Base-by-base conservation (phyloP, 2,329 filamentous ascomycete species). In the Exophiala sideris region DNA sequence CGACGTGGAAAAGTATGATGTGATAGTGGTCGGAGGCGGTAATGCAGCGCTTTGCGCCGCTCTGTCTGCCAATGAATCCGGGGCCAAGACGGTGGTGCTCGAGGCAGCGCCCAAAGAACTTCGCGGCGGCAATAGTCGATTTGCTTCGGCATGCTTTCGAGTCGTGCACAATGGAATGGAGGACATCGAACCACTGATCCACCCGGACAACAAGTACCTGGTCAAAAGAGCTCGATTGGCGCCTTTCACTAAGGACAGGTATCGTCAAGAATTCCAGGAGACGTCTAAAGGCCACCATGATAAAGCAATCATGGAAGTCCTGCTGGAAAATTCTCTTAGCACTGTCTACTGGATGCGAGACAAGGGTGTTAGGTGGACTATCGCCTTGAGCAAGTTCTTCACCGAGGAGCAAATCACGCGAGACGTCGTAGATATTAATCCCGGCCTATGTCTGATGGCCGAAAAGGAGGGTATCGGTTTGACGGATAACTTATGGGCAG, bases 371-470 rank as follows among this genome's bases (percentile, higher is more conserved):
- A 12, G 9, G 6, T 50, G 34, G 61, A 76, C 82, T 62, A 70
- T 87, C 3, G 79, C 76, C 1, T 86, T 86, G 52, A 73, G 84
- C 3, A 84, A 87, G 64, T 81, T 84, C 0, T 87, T 84, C 65
- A 72, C 82, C 50, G 76, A 71, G 77, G 36, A 77, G 76, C 63
- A 82, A 81, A 63, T 87, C 87, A 64, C 86, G 83, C 14, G 20
- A 11, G 29, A 35, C 3, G 45, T 47, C 3, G 45, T 47, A 7
- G 32, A 35, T n/a, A 20, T 47, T 11, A 47, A 47, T 35, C 45
- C 45, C 83, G 84, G 84, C 8, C 83, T 84, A 0, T 67, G 87
- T 64, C 74, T 72, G n/a, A 68, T 86, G 32, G 82, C 77, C 62
- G 82, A 79, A 0, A 63, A 79, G 46, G 77, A 82, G 57, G 81